A percentile compares a stretch with the other conserved stretches of the same genome.
Conservation (phyloP, 2,329 filamentous ascomycete genomes). For the Scedosporium dehoogii region DNA sequence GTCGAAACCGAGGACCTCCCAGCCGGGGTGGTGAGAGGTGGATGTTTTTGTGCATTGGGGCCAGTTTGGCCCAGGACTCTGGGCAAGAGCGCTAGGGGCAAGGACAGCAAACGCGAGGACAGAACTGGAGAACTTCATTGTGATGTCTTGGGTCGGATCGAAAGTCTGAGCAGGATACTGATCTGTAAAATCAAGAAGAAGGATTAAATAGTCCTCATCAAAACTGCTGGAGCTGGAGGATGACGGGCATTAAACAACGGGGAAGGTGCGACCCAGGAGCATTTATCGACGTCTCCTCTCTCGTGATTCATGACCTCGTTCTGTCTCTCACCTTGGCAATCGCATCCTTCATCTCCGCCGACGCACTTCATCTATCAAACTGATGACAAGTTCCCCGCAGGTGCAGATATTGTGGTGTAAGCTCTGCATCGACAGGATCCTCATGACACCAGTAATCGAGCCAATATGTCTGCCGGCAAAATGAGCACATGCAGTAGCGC, state of each 20-base stretch:
- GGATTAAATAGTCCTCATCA: too few relatives aligned
- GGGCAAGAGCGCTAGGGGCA: neutral
- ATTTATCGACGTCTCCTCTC: neutral
- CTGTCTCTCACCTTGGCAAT: neutral
- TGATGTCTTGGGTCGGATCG: neutral
- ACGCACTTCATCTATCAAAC: neutral
- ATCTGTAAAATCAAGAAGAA: neutral
- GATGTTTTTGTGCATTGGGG: neutral
- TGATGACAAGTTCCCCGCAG: neutral
- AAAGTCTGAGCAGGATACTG: neutral
- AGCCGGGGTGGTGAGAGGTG: neutral
- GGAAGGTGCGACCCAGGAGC: neutral
- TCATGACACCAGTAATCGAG: neutral
- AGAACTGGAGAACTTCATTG: neutral
- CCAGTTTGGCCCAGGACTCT: constrained; percentile 1
- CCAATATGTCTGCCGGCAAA: neutral
- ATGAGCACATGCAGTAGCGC: neutral
- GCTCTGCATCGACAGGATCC: neutral
- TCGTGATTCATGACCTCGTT: too few relatives aligned
- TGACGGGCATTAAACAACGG: too few relatives aligned
- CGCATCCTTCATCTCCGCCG: neutral
- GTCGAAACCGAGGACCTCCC: neutral
- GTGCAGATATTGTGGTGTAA: neutral
- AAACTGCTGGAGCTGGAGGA: too few relatives aligned
- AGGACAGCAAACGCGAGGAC: neutral